phyloP scores from a whole-genome alignment of 2,329 filamentous ascomycete genomes.

The Aotearoamyces nothofagi region DNA sequence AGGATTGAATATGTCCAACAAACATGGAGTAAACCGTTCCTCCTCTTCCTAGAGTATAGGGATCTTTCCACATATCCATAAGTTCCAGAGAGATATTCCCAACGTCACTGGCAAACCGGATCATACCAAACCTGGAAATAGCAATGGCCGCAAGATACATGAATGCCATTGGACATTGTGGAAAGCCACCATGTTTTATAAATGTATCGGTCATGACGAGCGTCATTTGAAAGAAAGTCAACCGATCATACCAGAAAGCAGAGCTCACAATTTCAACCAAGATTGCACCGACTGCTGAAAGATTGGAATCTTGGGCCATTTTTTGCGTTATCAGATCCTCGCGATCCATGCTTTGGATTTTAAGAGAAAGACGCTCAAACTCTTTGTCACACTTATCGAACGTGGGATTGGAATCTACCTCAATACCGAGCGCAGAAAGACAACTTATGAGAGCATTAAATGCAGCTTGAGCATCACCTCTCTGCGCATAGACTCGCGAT shows the following conservation, averaged over 20 bases:
- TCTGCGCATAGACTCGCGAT: conserved; percentile 62
- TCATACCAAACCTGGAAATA: conserved; percentile 54
- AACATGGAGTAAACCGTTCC: conserved; percentile 56
- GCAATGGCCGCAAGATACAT: conserved; percentile 53
- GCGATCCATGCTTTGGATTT: conserved; percentile 41
- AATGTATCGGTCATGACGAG: conserved; percentile 53
- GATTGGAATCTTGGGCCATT: conserved; percentile 30
- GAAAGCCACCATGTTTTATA: conserved; percentile 46
- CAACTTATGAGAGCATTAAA: conserved; percentile 58
- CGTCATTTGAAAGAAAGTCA: conserved; percentile 59
- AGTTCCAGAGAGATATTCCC: conserved; percentile 47
- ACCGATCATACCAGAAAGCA: conserved; percentile 57
- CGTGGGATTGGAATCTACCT: conserved; percentile 47
- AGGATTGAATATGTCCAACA: conserved; percentile 52
- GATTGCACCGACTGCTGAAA: conserved; percentile 53
- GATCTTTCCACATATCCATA: conserved; percentile 45
- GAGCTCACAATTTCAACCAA: conserved; percentile 54
- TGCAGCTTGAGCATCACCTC: conserved; percentile 54
- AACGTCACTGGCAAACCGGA: conserved; percentile 50
- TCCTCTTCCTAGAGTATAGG: conserved; percentile 51
- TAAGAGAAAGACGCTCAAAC: conserved; percentile 47
- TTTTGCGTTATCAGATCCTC: conserved; percentile 28
- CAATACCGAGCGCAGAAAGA: conserved; percentile 51
- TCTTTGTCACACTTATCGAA: conserved; percentile 66
- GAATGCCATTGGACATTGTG: conserved; percentile 55